Evolutionary conservation across 2,329 filamentous ascomycete species (phyloP).

Genomic region (Emmonsiellopsis sp.): DNA sequence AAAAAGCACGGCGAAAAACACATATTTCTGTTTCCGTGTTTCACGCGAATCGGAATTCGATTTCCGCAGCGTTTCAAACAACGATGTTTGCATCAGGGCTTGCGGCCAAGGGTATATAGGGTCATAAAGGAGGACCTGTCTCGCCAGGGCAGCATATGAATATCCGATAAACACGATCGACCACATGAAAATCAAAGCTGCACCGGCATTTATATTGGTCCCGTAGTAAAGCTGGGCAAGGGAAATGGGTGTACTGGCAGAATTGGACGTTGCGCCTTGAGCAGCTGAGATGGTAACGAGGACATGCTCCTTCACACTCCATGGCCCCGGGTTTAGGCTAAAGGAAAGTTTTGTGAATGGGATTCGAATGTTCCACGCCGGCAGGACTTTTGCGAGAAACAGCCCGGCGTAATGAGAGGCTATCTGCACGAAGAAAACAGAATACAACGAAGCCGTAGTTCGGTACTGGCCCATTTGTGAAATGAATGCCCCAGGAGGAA

Average conservation of each 20-base stretch:
- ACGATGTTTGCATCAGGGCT: constrained; percentile 47
- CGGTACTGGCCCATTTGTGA: constrained; percentile 49
- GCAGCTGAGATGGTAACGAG: constrained; percentile 48
- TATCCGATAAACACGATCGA: constrained; percentile 51
- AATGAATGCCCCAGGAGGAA: constrained; percentile 49
- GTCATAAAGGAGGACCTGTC: constrained; percentile 51
- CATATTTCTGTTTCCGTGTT: constrained; percentile 45
- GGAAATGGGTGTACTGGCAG: constrained; percentile 44
- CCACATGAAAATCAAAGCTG: constrained; percentile 53
- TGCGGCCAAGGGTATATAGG: constrained; percentile 48
- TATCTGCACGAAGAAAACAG: constrained; percentile 54
- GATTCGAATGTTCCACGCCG: constrained; percentile 38
- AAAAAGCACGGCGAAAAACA: constrained; percentile 48
- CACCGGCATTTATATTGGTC: constrained; percentile 42
- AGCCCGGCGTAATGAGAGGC: constrained; percentile 47
- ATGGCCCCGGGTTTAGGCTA: constrained; percentile 48
- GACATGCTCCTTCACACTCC: constrained; percentile 51
- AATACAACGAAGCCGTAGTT: constrained; percentile 51
- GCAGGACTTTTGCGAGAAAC: constrained; percentile 45
- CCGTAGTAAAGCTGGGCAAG: constrained; percentile 52
- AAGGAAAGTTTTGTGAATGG: constrained; percentile 43
- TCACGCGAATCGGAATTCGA: constrained; percentile 41
- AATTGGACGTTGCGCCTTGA: constrained; percentile 45
- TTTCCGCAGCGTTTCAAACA: constrained; percentile 47
- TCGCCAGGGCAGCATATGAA: constrained; percentile 49